Evolutionary conservation across 2,329 filamentous ascomycete species (phyloP).

Genomic region (Talaromyces sp.): DNA sequence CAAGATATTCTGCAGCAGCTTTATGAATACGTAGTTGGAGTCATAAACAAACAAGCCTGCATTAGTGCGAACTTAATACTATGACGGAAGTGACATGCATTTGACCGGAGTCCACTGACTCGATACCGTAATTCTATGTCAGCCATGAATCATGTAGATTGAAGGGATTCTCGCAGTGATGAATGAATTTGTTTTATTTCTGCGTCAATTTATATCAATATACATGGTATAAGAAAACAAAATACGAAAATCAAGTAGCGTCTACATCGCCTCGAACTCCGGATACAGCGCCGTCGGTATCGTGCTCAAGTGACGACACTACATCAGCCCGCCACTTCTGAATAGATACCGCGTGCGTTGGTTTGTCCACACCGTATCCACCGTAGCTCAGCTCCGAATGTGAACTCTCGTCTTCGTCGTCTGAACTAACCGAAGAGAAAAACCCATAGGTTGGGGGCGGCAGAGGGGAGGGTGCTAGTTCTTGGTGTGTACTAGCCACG

Average conservation of each 20-base stretch:
- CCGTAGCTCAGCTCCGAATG: not conserved
- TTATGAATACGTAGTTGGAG: too few species aligned
- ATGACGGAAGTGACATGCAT: too few species aligned
- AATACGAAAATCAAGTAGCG: not conserved
- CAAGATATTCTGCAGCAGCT: too few species aligned
- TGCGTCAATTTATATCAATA: not conserved
- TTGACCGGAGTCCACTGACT: too few species aligned
- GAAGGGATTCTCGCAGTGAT: too few species aligned
- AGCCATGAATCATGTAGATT: too few species aligned
- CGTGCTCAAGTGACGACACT: slow-evolving; percentile 1
- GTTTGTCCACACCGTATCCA: not conserved
- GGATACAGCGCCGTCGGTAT: not conserved
- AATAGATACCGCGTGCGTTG: not conserved
- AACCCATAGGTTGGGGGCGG: slow-evolving; percentile 24
- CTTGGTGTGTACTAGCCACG: slow-evolving; percentile 13
- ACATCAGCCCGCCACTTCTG: slow-evolving; percentile 7
- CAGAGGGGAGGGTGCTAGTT: slow-evolving; percentile 24
- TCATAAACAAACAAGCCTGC: too few species aligned
- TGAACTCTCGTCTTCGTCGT: not conserved
- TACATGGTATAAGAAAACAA: not conserved
- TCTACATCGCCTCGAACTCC: not conserved
- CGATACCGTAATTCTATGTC: too few species aligned
- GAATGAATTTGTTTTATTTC: not conserved
- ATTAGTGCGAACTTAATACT: too few species aligned
- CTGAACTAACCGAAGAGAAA: slow-evolving; percentile 13